Base-by-base conservation (phyloP, 140 eudicot genomes). In the Ambrosia hybrid region DNA sequence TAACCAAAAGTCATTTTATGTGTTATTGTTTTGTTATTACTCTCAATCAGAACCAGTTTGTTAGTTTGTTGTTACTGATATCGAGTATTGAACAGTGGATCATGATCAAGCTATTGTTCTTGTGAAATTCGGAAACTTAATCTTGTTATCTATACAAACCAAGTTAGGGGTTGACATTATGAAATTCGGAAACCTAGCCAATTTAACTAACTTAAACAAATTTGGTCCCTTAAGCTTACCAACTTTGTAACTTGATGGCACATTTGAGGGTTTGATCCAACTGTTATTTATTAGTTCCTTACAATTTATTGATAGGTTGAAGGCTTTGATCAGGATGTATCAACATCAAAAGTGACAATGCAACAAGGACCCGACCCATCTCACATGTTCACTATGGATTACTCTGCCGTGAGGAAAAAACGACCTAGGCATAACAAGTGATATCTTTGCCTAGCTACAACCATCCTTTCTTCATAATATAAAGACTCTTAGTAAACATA, bases 231-330 rank as follows among this genome's bases (percentile, higher is more conserved):
- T 2, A 30, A 30, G 34, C 34, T 30, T 2, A 30, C 34, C 34
- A 30, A 30, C 34, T 30, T 30, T 30, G 2, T 30, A 30, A 30
- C 34, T 30, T 30, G 34, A 52, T 10, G 21, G 2, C 53, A 3
- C 9, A 9, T 7, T 34, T 11, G 34, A 52, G 51, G 62, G 36
- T 51, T 56, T 70, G 33, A 30, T 33, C 65, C 65, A 59, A 59
- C 65, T 30, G 46, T 41, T 41, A 41, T 3, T 6, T 41, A 41
- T 7, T 41, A 59, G 65, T 33, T 52, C 33, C 13, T 33, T 56
- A 7, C 49, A 41, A 41, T 15, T 15, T 0, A 45, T 71, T 58
- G 11, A 57, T 59, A 72, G 76, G 76, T 72, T 59, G 36, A 72
- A 72, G 68, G 46, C 12, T 26, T 48, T 43, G 12, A 45, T 26